phyloP scores from a whole-genome alignment of 257 asterid species.

The Solanum tarijense region DNA sequence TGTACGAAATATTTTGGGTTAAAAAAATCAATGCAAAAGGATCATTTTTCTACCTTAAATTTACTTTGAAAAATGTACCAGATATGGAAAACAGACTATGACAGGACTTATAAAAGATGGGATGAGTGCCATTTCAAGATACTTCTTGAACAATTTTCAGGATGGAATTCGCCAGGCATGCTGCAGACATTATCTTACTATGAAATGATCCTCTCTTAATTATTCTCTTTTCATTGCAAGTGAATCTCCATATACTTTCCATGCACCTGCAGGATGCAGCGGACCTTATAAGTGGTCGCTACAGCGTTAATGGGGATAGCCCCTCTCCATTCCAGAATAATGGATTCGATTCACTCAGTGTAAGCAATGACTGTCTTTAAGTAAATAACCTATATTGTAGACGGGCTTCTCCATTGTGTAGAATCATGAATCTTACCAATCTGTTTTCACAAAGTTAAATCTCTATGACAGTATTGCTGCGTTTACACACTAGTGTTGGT shows the following conservation, averaged over 20 bases:
- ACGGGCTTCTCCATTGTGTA: not conserved
- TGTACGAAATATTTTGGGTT: not conserved
- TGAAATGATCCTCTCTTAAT: not conserved
- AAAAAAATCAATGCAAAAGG: not conserved
- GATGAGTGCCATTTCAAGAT: constrained; percentile 88
- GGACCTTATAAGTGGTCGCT: constrained; percentile 88
- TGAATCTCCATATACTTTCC: not conserved
- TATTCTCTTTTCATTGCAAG: not conserved
- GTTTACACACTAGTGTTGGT: not conserved
- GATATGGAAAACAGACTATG: constrained; percentile 93
- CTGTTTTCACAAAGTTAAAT: not conserved
- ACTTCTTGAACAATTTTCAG: constrained; percentile 81
- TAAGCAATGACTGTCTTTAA: constrained; percentile 27
- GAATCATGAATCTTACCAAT: not conserved
- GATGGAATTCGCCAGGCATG: constrained; percentile 92
- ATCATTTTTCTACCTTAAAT: not conserved
- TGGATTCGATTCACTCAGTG: constrained; percentile 61
- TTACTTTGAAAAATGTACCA: constrained; percentile 20
- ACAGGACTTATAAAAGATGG: constrained; percentile 82
- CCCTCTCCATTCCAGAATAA: constrained; percentile 49
- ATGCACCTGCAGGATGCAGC: constrained; percentile 60
- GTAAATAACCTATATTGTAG: not conserved
- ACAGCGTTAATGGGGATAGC: constrained; percentile 43
- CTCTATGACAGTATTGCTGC: not conserved
- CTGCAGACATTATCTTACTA: not conserved